phyloP scores from a whole-genome alignment of 2,329 filamentous ascomycete genomes.

The Ophiosphaerella narmari region DNA sequence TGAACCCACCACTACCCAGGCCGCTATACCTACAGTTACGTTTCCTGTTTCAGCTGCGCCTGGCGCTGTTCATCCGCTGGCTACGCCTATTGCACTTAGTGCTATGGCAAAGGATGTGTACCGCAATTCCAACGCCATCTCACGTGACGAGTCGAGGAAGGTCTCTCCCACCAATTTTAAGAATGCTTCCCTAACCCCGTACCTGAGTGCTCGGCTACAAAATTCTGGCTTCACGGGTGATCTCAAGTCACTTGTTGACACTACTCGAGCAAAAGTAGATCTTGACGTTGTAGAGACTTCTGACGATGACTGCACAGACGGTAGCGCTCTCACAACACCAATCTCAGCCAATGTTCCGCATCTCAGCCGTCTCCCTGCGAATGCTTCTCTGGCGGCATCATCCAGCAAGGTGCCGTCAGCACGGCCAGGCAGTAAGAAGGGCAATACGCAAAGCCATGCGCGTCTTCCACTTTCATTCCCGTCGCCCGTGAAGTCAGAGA shows the following conservation, averaged over 20 bases:
- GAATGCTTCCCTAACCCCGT: slow-evolving; percentile 48
- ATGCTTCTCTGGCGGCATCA: slow-evolving; percentile 25
- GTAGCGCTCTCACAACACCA: slow-evolving; percentile 35
- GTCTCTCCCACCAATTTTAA: slow-evolving; percentile 34
- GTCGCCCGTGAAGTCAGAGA: slow-evolving; percentile 30
- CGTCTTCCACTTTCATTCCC: slow-evolving; percentile 40
- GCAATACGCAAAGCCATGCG: slow-evolving; percentile 29
- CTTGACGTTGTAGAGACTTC: slow-evolving; percentile 40
- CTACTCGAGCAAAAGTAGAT: slow-evolving; percentile 43
- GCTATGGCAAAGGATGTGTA: slow-evolving; percentile 38
- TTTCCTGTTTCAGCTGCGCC: slow-evolving; percentile 35
- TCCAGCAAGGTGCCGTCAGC: slow-evolving; percentile 35
- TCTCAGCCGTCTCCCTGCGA: slow-evolving; percentile 39
- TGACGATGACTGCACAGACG: slow-evolving; percentile 42
- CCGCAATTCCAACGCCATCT: slow-evolving; percentile 29
- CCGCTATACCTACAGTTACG: slow-evolving; percentile 32
- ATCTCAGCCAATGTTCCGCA: slow-evolving; percentile 32
- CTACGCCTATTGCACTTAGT: slow-evolving; percentile 30
- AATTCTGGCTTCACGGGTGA: slow-evolving; percentile 51
- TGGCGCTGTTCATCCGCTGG: slow-evolving; percentile 44
- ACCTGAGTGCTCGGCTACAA: slow-evolving; percentile 46
- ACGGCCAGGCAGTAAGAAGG: slow-evolving; percentile 43
- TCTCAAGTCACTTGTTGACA: slow-evolving; percentile 43
- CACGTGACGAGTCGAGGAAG: slow-evolving; percentile 21
- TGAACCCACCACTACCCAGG: slow-evolving; percentile 33